phyloP scores from a whole-genome alignment of 1,284 basidiomycete species.

The Mycena citricolor region DNA sequence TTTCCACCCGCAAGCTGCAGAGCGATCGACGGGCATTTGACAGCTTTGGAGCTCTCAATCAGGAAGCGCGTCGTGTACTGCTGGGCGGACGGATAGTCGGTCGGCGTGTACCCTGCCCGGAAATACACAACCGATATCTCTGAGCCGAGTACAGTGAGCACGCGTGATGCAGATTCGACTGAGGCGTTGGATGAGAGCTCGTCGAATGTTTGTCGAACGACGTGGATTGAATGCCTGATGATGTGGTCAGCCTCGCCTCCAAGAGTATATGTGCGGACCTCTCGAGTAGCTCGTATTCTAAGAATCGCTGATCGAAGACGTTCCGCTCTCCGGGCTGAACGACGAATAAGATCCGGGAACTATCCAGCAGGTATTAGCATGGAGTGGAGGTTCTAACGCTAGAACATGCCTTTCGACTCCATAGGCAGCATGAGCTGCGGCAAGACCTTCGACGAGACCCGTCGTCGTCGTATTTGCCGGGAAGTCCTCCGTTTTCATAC shows the following conservation, averaged over 20 bases:
- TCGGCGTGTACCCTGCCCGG: constrained; percentile 85
- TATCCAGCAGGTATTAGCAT: constrained; percentile 29
- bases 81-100: constrained; percentile 66
- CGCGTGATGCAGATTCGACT: constrained; percentile 40
- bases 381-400: background rate
- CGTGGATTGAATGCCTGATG: constrained; percentile 68
- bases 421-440: constrained; percentile 79
- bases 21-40: constrained; percentile 91
- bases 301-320: constrained; percentile 88
- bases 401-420: constrained; percentile 47
- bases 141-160: constrained; percentile 33
- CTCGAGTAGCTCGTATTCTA: constrained; percentile 86
- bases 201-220: constrained; percentile 75
- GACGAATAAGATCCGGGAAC: constrained; percentile 83
- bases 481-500: constrained; percentile 58
- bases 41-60: constrained; percentile 79
- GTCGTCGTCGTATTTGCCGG: constrained; percentile 76
- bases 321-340: constrained; percentile 92
- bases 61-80: constrained; percentile 74
- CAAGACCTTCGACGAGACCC: constrained; percentile 76
- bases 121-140: constrained; percentile 89
- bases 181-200: constrained; percentile 57
- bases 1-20: constrained; percentile 95
- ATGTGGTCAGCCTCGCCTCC: constrained; percentile 1
- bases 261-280: constrained; percentile 45